Base-by-base conservation (phyloP, 306 rosid species). In the Macrotyloma uniflorum region DNA sequence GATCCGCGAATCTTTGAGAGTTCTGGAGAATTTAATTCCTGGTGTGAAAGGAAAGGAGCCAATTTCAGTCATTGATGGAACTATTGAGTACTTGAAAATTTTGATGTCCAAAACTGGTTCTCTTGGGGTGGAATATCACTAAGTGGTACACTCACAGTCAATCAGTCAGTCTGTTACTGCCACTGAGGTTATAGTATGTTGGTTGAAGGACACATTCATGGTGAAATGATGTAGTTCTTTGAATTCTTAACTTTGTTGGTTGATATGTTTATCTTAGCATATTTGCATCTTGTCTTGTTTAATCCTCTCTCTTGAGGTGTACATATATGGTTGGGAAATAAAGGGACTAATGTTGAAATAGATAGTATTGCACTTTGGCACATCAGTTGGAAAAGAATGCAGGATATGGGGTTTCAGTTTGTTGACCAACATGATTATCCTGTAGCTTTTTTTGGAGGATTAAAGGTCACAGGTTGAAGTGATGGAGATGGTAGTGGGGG, bases 11-110 rank as follows among this genome's bases (percentile, higher is more conserved):
- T 84, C 85, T 12, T 40, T 91, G 84, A 87, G 57, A 76, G 72
- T 73, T 82, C 85, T 91, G 22, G 87, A 86, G 90, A 80, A 84
- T 64, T 75, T 91, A 67, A 70, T 91, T 79, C 96, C 96, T 14
- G 89, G 90, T 57, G 83, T 85, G 15, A 89, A 91, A 77, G 93
- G 93, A 32, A 91, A 85, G 85, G 87, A 87, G 47, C 89, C 96
- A 54, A 33, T 83, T 66, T 53, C 85, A 36, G 83, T 91, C 45
- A 87, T 89, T 49, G 93, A 91, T 80, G 84, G 82, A 80, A 84
- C 89, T 47, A 83, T 90, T 62, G 80, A 87, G 63, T 87, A 88
- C 91, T 83, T 90, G 83, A 87, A 80, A 80, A 64, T 75, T 50
- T 70, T 87, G 72, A 84, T 80, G 85, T 80, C 79, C 63, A 51